Evolutionary conservation across 2,329 filamentous ascomycete genomes (phyloP).

Genomic region (Colletotrichum zoysiae): DNA sequence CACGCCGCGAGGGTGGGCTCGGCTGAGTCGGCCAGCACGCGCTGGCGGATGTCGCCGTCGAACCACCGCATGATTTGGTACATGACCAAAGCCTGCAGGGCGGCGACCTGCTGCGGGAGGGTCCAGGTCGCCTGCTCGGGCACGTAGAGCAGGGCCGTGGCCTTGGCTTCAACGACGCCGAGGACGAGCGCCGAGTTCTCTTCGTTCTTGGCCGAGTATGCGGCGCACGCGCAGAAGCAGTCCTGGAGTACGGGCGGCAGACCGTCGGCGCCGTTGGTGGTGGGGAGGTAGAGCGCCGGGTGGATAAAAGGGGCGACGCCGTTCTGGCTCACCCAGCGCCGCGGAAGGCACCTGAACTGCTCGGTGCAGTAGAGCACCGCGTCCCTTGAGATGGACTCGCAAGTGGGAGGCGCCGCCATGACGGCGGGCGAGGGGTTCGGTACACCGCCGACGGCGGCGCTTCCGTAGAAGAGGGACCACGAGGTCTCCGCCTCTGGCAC

Average conservation of each 20-base stretch:
- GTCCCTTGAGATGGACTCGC: constrained; percentile 32
- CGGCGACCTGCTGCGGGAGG: constrained; percentile 42
- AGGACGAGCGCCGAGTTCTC: constrained; percentile 45
- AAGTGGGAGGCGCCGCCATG: constrained; percentile 17
- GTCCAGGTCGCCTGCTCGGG: constrained; percentile 41
- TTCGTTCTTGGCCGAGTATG: constrained; percentile 46
- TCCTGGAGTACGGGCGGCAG: constrained; percentile 47
- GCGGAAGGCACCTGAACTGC: constrained; percentile 44
- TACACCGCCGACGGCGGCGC: constrained; percentile 15
- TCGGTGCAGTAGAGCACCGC: constrained; percentile 41
- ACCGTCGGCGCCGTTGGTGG: constrained; percentile 37
- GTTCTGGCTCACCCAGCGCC: constrained; percentile 45
- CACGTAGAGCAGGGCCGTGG: constrained; percentile 42
- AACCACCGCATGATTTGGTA: constrained; percentile 46
- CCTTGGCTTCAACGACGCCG: constrained; percentile 45
- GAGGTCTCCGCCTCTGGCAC: constrained; percentile 32
- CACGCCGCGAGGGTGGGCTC: constrained; percentile 42
- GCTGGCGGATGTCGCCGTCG: constrained; percentile 44
- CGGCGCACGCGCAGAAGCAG: constrained; percentile 46
- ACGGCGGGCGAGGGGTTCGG: constrained; percentile 30
- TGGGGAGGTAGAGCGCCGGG: constrained; percentile 44
- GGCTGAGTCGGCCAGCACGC: constrained; percentile 43
- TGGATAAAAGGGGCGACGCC: constrained; percentile 49
- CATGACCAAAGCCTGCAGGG: constrained; percentile 44
- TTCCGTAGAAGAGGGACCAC: constrained; percentile 41